Base-by-base conservation (phyloP, 345 rosid species). In the Eucalyptus viminalis region DNA sequence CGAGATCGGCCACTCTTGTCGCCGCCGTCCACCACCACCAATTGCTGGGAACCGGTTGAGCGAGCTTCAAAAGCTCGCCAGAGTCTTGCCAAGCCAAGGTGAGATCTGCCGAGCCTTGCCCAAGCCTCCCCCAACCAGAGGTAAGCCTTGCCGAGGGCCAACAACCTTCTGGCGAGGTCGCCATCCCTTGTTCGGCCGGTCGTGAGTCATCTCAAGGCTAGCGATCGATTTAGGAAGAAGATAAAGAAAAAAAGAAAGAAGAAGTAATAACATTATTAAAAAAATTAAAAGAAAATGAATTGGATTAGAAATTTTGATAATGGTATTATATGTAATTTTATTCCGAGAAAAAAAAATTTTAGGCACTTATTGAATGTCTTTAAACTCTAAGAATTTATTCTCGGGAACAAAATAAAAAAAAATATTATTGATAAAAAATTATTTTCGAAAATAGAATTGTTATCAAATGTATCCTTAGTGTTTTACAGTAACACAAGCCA, bases 1-100 rank as follows among this genome's bases (percentile, higher is more conserved):
- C 0, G 2, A 2, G 2, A 53, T 53, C 0, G 10, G 24, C 10
- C 24, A 53, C 1, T 0, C 1, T 1, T 1, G 0, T 51, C 9
- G 0, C 56, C 0, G 3, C 7, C 3, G 2, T 14, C 53, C 53
- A 17, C 1, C 0, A 4, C 1, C 53, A 14, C 16, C 50, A 0
- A 17, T 7, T 3, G 54, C 4, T 0, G 7, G 54, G 1, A 3
- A 51, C 1, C 21, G 1, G 1, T 51, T 51, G 3, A 9, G 22
- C 1, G 2, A 53, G 56, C 9, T 17, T 3, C 22, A 0, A 0
- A 9, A 17, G 54, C 22, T 17, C 1, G 1, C 1, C 1, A 5
- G 1, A 51, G 22, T 8, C 56, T 53, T 3, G 9, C 54, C 1
- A 51, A 7, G 9, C 4, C 4, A 51, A 3, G 54, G 54, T 0